Evolutionary conservation across 2,329 filamentous ascomycete genomes (phyloP).

Genomic region (Colletotrichum tanaceti): DNA sequence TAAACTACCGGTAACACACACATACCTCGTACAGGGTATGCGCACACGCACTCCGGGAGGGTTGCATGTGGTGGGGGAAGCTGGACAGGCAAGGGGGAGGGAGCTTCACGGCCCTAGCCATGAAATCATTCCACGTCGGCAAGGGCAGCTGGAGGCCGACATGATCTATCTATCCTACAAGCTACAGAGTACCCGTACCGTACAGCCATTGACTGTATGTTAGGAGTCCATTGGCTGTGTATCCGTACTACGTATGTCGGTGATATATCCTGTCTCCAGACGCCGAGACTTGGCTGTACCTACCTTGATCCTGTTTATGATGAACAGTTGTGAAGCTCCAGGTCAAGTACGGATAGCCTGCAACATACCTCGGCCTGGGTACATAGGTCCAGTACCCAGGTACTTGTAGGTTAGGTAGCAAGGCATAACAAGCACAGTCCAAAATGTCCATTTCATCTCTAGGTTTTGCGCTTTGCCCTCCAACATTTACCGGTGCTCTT

Average conservation of each 20-base stretch:
- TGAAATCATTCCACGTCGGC: constrained; percentile 34
- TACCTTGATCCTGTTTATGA: background rate
- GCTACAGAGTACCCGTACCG: no score
- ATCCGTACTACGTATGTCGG: no score
- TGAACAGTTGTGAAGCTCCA: background rate
- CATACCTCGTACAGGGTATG: no score
- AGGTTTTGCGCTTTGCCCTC: background rate
- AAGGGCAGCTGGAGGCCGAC: constrained; percentile 15
- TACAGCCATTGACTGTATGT: no score
- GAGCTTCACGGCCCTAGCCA: constrained; percentile 28
- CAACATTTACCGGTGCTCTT: background rate
- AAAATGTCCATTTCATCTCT: background rate
- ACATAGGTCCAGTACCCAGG: no score
- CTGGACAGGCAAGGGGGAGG: constrained; percentile 5
- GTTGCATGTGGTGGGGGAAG: constrained; percentile 37
- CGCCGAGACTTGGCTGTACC: background rate
- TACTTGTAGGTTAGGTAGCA: background rate
- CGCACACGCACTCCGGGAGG: background rate
- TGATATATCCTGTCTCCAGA: background rate
- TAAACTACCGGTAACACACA: background rate
- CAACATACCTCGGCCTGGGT: background rate
- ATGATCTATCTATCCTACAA: background rate
- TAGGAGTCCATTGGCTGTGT: no score
- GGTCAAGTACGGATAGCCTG: no score
- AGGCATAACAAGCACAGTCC: background rate